A percentile compares a stretch with the other conserved stretches of the same genome.
Evolutionary conservation across 140 eudicot species (phyloP).

Genomic region (Anethum foeniculum): DNA sequence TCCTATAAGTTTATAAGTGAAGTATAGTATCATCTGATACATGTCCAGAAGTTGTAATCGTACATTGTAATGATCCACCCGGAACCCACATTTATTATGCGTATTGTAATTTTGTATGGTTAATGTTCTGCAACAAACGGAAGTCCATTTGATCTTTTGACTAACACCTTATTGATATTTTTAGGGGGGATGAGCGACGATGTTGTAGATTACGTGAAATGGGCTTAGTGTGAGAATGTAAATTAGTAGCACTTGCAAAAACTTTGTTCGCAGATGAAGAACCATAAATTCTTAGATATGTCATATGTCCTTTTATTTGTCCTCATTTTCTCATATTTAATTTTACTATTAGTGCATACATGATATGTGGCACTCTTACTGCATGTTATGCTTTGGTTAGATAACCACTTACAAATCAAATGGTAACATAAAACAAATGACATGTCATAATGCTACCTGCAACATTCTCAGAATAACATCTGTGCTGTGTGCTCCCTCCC

Average conservation of each 20-base stretch:
- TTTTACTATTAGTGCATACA: neutral
- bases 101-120: neutral
- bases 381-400: slow-evolving; percentile 24
- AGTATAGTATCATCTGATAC: neutral
- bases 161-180: neutral
- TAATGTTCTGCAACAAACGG: neutral
- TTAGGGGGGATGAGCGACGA: neutral
- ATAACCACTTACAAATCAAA: slow-evolving; percentile 28
- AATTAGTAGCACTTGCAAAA: neutral
- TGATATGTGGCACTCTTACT: neutral
- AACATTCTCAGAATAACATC: slow-evolving; percentile 48
- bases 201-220: neutral
- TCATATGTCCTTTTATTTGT: neutral
- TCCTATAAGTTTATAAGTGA: neutral
- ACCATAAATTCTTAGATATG: neutral
- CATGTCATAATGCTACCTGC: slow-evolving; percentile 36
- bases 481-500: slow-evolving; percentile 64
- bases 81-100: neutral
- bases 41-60: neutral
- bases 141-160: neutral
- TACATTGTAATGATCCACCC: neutral
- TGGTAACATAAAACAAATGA: slow-evolving; percentile 1
- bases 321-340: neutral
- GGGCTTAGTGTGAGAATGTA: neutral
- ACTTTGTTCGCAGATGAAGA: neutral